Base-by-base conservation (phyloP, 495 filamentous ascomycete species). In the Penicillium dipodomyicola region DNA sequence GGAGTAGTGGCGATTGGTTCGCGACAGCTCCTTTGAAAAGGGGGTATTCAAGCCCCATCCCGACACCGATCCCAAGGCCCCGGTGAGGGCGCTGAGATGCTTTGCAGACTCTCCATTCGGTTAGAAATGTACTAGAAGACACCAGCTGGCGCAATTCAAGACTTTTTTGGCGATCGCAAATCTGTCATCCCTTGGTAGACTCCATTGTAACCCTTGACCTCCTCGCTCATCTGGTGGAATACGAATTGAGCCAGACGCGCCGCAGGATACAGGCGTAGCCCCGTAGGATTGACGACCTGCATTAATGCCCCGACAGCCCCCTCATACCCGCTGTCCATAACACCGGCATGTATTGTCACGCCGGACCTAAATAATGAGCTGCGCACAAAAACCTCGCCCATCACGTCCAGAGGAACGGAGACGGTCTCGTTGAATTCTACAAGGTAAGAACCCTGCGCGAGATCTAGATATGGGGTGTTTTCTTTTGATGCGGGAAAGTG, bases 391-490 rank as follows among this genome's bases (percentile, higher is more conserved):
- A 80, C 27, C 20, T 62, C 62, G 0, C 63, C 77, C 74, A 80
- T 78, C 25, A 59, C 67, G 55, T 77, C 60, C 9, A 55, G 57
- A 22, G 77, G 77, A 20, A 77, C 57, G 9, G 59, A 35, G 22
- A 77, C 76, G 0, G 68, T 74, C 57, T 79, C 77, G 50, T 79
- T 77, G 58, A 79, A 80, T 32, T 79, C 73, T n/a, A 79, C 54
- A 15, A 78, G 51, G 50, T 79, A 78, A 6, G 75, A 51, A 15
- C 73, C 75, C 23, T 59, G 66, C 0, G 43, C 17, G 22, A 78
- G 56, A 7, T 52, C 62, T 44, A 76, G 57, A 10, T 15, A 39
- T 37, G 37, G 44, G 27, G 19, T 42, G 20, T 2, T 30, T 44
- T 47, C 19, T 4, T 30, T 11, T 20, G n/a, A 4, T 11, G 25